Base-by-base conservation (phyloP, 805 yeast genomes). In the Soucietia sequanensis region DNA sequence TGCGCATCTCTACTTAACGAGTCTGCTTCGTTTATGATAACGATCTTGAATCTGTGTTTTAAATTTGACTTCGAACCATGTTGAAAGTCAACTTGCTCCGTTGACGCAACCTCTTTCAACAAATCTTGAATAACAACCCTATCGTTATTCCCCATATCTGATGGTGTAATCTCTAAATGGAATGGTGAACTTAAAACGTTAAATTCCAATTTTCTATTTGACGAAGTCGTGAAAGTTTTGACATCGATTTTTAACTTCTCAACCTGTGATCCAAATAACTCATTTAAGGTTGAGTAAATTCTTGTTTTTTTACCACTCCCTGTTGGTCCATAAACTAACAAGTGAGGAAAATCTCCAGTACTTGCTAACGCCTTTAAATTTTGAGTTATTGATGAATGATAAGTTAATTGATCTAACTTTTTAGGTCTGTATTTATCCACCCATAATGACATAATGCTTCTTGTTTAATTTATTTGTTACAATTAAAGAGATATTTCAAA, bases 241-340 rank as follows among this genome's bases (percentile, higher is more conserved):
- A 90, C 85, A 54, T 93, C 98, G 34, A 93, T 90, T 58, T 89
- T 91, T 38, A 67, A 52, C 44, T 80, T 85, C 44, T 84, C 90
- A 13, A 86, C 87, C 35, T 83, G 84, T 2, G 84, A 59, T 0
- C 98, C 98, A 52, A 82, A 93, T 23, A 93, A 70, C 46, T 87
- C 87, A 37, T 78, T 72, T 34, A 93, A 62, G 2, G 95, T 72
- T 5, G 95, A 80, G 59, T 88, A 73, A 6, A 89, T 84, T 44
- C 99, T 76, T 7, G 99, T 93, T 67, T 93, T 95, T 57, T 93
- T 93, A 39, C 99, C 99, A 11, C 95, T 87, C 4, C 99, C 99
- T 23, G 89, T 80, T 1, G 99, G 98, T 0, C 99, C 99, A 56
- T 91, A 91, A 2, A 93, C 76, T 18, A 93, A 65, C 30, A 93